A percentile compares a stretch with the other conserved stretches of the same genome.
Conservation (phyloP, 1,284 basidiomycete species). For the Flammula alnicola region DNA sequence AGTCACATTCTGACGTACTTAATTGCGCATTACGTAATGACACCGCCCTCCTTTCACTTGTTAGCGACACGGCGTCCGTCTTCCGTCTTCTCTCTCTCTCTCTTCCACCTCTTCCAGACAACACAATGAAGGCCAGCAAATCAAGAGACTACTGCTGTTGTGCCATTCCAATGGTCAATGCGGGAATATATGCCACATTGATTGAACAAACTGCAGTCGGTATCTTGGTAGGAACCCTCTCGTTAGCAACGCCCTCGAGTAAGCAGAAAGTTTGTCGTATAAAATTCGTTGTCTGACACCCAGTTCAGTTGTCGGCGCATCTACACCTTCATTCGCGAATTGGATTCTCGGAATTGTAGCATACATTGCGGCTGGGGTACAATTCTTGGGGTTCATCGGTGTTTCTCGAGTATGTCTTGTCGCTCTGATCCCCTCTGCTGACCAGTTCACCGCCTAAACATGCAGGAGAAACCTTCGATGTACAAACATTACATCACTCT, state of each 20-base stretch:
- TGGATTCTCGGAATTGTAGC: slow-evolving; percentile 77
- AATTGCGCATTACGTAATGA: slow-evolving; percentile 27
- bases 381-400: slow-evolving; percentile 82
- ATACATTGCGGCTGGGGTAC: slow-evolving; percentile 73
- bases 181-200: slow-evolving; percentile 84
- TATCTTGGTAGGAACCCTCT: slow-evolving; percentile 75
- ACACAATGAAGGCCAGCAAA: slow-evolving; percentile 56
- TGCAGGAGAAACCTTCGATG: slow-evolving; percentile 76
- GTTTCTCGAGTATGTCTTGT: slow-evolving; percentile 63
- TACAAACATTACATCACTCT: slow-evolving; percentile 79
- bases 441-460: not conserved
- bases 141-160: slow-evolving; percentile 80
- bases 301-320: slow-evolving; percentile 84
- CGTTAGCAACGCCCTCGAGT: slow-evolving; percentile 82
- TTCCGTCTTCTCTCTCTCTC: slow-evolving; percentile 18
- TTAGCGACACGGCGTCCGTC: slow-evolving; percentile 8
- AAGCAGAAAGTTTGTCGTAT: too few species aligned
- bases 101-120: too few species aligned
- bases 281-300: too few species aligned
- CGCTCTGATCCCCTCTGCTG: not conserved
- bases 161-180: slow-evolving; percentile 85
- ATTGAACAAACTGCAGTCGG: slow-evolving; percentile 75
- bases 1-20: slow-evolving; percentile 12
- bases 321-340: slow-evolving; percentile 75
- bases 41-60: slow-evolving; percentile 18